Evolutionary conservation across 495 filamentous ascomycete species (phyloP), one percentile per base, ranked within the genome.

Genomic region (Penicillium parvum): DNA sequence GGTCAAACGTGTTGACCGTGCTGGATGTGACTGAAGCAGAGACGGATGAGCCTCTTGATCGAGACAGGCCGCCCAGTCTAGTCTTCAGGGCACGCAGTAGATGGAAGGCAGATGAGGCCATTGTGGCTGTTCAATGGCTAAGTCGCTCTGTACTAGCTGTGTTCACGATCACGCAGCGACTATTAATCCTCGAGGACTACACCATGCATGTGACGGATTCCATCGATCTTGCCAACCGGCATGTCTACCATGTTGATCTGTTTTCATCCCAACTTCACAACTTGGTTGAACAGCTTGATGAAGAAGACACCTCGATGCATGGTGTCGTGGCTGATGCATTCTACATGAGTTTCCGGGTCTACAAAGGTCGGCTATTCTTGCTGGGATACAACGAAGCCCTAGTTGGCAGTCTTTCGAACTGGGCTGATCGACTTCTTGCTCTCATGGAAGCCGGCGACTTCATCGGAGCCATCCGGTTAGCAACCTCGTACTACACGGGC

Each of bases 321-420:
- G 90, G 90, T 2, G 89, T 96, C 14, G 88, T 98, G 32, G 91
- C 91, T 10, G 94, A 98, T 71, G 92, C 94, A 11, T 98, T 96
- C 52, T 86, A 92, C 57, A 95, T 96, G 84, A 96, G 94, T 60
- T 90, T 97, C 62, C 87, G 86, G 47, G 79, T 87, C 4, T 96
- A 96, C 63, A 98, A 97, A 64, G 90, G 94, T 11, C 81, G 92
- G 9, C 71, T 96, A 30, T 98, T 97, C 57, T 70, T 97, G 9
- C 72, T 98, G 15, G 91, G 91, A 28, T 88, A 86, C 68, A 88
- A 86, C 58, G 92, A 97, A 54, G 65, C 95, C 7, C 85, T 88
- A 2, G 82, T 97, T 34, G 92, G 92, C 15, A 84, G 82, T 22
- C 66, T 98, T 32, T 96, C 94, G 9, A 97, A 97, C 53, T 98